Conservation (phyloP, 2,329 filamentous ascomycete genomes). For the Cyclaneusma minus region DNA sequence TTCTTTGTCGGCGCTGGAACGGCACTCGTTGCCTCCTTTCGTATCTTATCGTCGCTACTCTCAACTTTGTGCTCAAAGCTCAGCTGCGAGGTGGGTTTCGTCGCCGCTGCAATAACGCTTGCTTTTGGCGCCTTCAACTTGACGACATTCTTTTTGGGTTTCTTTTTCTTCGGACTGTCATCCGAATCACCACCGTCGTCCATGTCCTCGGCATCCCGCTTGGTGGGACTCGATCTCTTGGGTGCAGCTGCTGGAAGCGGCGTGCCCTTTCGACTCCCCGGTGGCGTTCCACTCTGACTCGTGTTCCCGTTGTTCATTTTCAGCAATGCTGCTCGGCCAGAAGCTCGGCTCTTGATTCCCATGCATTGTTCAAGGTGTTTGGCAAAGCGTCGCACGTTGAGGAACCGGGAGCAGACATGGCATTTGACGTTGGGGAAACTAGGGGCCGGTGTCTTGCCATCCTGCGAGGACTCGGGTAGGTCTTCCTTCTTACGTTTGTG, state of each 20-base stretch:
- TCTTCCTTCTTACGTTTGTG: conserved; percentile 76
- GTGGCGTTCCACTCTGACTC: conserved; percentile 41
- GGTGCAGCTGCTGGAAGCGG: conserved; percentile 27
- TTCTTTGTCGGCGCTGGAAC: no score
- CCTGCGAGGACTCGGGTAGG: conserved; percentile 34
- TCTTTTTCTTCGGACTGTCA: conserved; percentile 14
- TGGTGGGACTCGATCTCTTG: conserved; percentile 14
- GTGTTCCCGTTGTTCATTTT: conserved; percentile 34
- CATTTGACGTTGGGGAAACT: conserved; percentile 52
- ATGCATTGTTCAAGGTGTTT: conserved; percentile 57
- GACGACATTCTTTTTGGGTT: conserved; percentile 10
- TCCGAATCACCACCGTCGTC: conserved; percentile 16
- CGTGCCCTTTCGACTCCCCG: conserved; percentile 47
- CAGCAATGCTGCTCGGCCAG: conserved; percentile 43
- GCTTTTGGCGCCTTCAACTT: conserved; percentile 12
- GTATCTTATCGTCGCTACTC: conserved; percentile 11
- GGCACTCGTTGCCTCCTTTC: no score
- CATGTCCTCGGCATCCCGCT: conserved; percentile 16
- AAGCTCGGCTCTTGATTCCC: conserved; percentile 47
- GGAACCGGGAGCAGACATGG: conserved; percentile 51
- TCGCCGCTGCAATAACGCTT: no score
- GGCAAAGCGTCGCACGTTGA: conserved; percentile 48
- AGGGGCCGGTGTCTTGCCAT: conserved; percentile 16
- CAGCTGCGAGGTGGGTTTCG: conserved; percentile 9
- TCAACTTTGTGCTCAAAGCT: conserved; percentile 11